Conservation (phyloP, 192 early-diverging fungal genomes). For the Mycoemilia scoparia region DNA sequence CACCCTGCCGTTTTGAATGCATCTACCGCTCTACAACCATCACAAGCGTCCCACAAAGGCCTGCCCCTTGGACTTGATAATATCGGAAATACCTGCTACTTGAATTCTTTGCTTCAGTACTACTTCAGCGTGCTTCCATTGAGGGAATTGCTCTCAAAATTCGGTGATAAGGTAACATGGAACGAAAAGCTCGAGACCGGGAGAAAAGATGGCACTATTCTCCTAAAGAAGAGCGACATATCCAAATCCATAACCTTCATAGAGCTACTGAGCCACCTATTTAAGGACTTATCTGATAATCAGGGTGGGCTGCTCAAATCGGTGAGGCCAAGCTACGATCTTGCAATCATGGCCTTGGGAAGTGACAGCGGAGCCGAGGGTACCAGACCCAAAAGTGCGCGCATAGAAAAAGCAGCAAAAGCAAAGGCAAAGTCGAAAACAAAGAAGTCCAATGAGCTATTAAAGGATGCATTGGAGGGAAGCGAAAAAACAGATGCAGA, state of each 20-base stretch:
- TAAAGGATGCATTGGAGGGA: no score
- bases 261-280: slow-evolving; percentile 28
- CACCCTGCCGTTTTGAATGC: slow-evolving; percentile 2
- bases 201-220: slow-evolving; percentile 11
- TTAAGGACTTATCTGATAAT: slow-evolving; percentile 18
- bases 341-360: slow-evolving; percentile 37
- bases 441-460: no score
- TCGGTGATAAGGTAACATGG: slow-evolving; percentile 20
- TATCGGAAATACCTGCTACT: slow-evolving; percentile 78
- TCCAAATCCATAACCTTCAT: slow-evolving; percentile 24
- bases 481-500: no score
- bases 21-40: slow-evolving; percentile 1
- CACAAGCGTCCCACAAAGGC: slow-evolving; percentile 12
- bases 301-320: slow-evolving; percentile 9
- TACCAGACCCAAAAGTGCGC: neutral
- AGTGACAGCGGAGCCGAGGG: slow-evolving; percentile 10
- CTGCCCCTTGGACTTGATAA: slow-evolving; percentile 58
- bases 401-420: neutral
- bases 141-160: slow-evolving; percentile 35
- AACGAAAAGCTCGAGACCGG: slow-evolving; percentile 16
- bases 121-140: slow-evolving; percentile 45
- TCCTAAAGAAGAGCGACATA: slow-evolving; percentile 9
- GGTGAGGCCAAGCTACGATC: slow-evolving; percentile 33
- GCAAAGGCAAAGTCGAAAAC: no score
- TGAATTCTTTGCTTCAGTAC: slow-evolving; percentile 69